phyloP scores from a whole-genome alignment of 495 filamentous ascomycete genomes.

The Xylaria flabelliformis region DNA sequence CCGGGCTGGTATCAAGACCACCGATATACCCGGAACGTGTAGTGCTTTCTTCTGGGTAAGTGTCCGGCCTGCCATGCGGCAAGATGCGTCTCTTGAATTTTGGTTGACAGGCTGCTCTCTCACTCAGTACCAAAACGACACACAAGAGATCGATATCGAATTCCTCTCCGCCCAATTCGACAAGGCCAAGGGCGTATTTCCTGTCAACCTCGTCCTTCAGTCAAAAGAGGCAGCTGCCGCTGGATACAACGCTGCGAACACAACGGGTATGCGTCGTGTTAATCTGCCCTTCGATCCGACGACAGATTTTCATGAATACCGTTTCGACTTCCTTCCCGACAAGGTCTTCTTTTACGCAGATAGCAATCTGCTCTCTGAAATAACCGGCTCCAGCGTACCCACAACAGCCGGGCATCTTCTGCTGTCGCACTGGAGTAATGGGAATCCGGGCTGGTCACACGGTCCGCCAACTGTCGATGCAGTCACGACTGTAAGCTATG shows the following conservation, averaged over 20 bases:
- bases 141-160: conserved; percentile 82
- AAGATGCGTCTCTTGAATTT: not conserved
- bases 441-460: conserved; percentile 68
- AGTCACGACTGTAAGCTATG: conserved; percentile 64
- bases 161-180: conserved; percentile 69
- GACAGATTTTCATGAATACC: conserved; percentile 71
- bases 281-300: conserved; percentile 68
- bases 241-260: conserved; percentile 64
- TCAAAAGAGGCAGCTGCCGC: conserved; percentile 58
- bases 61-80: not conserved
- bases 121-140: conserved; percentile 72
- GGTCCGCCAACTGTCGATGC: conserved; percentile 70
- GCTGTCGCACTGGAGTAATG: conserved; percentile 81
- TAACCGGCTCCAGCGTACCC: conserved; percentile 63
- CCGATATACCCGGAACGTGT: conserved; percentile 67
- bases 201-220: conserved; percentile 76
- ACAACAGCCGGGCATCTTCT: conserved; percentile 65
- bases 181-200: conserved; percentile 50
- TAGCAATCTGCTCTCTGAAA: conserved; percentile 56
- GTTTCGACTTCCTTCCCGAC: conserved; percentile 72
- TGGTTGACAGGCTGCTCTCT: not conserved
- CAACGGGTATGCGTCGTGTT: conserved; percentile 59
- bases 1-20: conserved; percentile 68
- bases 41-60: conserved; percentile 78
- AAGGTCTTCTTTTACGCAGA: conserved; percentile 71